Evolutionary conservation across 2,329 filamentous ascomycete species (phyloP), one percentile per base, ranked within the genome.

Genomic region (Aspergillus sp.): DNA sequence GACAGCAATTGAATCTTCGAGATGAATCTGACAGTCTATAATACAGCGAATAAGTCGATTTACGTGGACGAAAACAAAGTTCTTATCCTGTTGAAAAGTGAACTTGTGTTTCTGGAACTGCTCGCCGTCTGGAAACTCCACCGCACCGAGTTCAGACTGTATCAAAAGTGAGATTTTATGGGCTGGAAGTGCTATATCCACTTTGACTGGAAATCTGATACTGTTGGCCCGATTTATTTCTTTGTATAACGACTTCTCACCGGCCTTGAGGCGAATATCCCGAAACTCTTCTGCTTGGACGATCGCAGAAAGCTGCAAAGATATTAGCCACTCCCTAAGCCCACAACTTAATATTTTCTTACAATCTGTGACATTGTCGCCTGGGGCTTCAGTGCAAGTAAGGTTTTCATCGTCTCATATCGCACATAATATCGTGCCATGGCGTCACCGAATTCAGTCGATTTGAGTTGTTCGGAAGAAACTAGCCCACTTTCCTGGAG

Each of bases 341-440:
- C 2, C 5, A 13, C 26, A 28, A 6, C 0, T 19, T 6, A 8
- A 3, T 33, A 37, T 5, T 13, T 2, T 67, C 81, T 69, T 68
- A 89, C 86, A 55, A 91, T 81, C 35, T 87, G 77, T 28, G 82
- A 82, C 6, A 83, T 71, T 6, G 76, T 79, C 0, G 83, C 76
- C 33, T 75, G 77, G 1, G 69, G 64, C n/a, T 78, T 76, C 41
- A 93, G 71, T 0, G 71, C 70, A 35, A 91, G 67, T 10, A 94
- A 72, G 1, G 73, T 62, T 53, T 82, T 84, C 87, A 93, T 94
- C 0, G 88, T 93, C 32, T 85, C 77, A 53, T 90, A 90, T 19
- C 80, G 80, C 3, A 93, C 72, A 68, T 88, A 91, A 61, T 91
- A 94, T 38, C 81, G 79, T 35, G 88, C 86, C 88, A 95, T 94